These are phyloP conservation scores for Kwoniella botswanensis DNA, from an alignment of 768 basidiomycete genomes.

Conservation along the genomic window DNA sequence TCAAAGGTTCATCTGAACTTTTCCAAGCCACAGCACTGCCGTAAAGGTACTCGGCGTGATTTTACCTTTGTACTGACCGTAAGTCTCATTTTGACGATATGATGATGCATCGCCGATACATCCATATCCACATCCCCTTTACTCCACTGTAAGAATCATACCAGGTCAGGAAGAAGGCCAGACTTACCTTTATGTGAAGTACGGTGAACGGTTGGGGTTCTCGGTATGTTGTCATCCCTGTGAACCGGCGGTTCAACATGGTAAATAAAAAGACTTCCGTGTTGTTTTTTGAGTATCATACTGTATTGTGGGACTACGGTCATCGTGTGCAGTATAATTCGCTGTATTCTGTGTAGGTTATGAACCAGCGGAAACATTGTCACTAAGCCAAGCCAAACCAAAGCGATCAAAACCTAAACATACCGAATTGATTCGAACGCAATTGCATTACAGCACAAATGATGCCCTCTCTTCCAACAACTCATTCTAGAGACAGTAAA, in stretches of 20 bases:
- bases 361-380: too few relatives aligned
- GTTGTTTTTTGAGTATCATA: too few relatives aligned
- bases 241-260: background rate
- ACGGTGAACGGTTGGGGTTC: background rate
- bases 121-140: background rate
- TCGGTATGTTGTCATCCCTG: background rate
- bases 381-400: too few relatives aligned
- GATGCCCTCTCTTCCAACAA: background rate
- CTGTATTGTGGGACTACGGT: too few relatives aligned
- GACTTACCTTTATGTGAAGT: background rate
- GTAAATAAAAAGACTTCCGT: too few relatives aligned
- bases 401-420: too few relatives aligned
- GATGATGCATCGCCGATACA: background rate
- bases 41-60: background rate
- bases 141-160: background rate
- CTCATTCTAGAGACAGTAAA: background rate
- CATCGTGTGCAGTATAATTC: too few relatives aligned
- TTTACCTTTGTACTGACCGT: background rate
- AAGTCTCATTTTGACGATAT: background rate
- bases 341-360: too few relatives aligned
- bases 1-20: background rate
- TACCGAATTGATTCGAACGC: too few relatives aligned
- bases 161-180: background rate
- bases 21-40: background rate
- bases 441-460: background rate